Percentiles rank a stretch among this genome's conserved stretches.
Conservation (phyloP, 140 eudicot genomes). For the Artemisia princeps region DNA sequence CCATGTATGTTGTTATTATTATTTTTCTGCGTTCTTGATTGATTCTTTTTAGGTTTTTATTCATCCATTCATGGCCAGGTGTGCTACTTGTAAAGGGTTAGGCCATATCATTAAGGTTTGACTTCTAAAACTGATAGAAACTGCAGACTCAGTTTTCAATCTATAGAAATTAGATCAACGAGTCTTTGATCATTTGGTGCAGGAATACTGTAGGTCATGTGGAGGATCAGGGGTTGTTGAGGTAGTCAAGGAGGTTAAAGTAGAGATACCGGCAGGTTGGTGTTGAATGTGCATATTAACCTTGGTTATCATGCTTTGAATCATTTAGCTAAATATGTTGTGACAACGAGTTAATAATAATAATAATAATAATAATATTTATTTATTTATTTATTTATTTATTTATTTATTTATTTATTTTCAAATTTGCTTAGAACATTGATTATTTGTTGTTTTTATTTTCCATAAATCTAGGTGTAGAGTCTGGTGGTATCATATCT, state of each 20-base stretch:
- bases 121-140: constrained; percentile 17
- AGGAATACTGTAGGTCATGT: constrained; percentile 71
- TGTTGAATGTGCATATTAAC: constrained; percentile 15
- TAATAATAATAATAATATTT: too few species aligned
- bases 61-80: constrained; percentile 76
- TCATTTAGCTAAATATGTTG: neutral
- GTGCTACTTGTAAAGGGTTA: constrained; percentile 71
- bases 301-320: constrained; percentile 7
- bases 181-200: constrained; percentile 17
- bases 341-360: neutral
- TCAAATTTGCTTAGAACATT: constrained; percentile 8
- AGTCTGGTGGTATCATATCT: constrained; percentile 82
- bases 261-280: constrained; percentile 86
- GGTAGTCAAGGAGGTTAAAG: constrained; percentile 68
- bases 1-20: neutral
- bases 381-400: neutral
- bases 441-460: constrained; percentile 12
- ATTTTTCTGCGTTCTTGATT: constrained; percentile 8
- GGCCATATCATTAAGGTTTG: constrained; percentile 67
- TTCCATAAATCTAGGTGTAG: constrained; percentile 50
- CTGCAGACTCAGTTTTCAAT: neutral
- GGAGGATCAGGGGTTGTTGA: constrained; percentile 67
- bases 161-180: neutral
- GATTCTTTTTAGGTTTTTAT: constrained; percentile 54
- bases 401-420: too few species aligned